Conservation (phyloP, 345 rosid species). For the Adansonia digitata region DNA sequence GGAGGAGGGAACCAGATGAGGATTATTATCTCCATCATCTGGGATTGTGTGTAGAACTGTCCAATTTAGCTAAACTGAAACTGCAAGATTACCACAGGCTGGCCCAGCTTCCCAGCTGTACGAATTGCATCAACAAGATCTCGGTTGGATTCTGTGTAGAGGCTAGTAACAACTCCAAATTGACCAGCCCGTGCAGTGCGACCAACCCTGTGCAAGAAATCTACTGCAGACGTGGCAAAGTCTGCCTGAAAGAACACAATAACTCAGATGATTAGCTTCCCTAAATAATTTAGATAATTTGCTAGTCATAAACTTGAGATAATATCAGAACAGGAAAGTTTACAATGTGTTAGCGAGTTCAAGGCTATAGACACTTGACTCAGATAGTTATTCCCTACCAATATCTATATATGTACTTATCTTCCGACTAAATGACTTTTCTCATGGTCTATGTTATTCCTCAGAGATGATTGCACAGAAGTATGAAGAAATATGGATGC, state of each 20-base stretch:
- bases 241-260: conserved; percentile 71
- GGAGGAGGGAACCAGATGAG: background rate
- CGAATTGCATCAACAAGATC: conserved; percentile 84
- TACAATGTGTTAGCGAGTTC: background rate
- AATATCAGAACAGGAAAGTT: background rate
- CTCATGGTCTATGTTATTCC: background rate
- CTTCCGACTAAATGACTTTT: background rate
- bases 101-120: conserved; percentile 61
- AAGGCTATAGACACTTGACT: background rate
- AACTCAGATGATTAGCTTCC: conserved; percentile 4
- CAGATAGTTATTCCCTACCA: background rate
- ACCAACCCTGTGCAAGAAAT: conserved; percentile 91
- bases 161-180: conserved; percentile 83
- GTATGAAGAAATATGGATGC: background rate
- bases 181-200: conserved; percentile 98
- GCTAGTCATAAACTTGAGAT: background rate
- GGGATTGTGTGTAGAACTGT: conserved; percentile 1
- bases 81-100: conserved; percentile 65
- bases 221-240: conserved; percentile 88
- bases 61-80: background rate
- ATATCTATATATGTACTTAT: background rate
- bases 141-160: conserved; percentile 65
- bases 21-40: background rate
- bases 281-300: background rate
- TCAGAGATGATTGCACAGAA: background rate